Evolutionary conservation across 192 early-diverging fungal species (phyloP), one percentile per base, ranked within the genome.

Genomic region (Backusella australiensis): DNA sequence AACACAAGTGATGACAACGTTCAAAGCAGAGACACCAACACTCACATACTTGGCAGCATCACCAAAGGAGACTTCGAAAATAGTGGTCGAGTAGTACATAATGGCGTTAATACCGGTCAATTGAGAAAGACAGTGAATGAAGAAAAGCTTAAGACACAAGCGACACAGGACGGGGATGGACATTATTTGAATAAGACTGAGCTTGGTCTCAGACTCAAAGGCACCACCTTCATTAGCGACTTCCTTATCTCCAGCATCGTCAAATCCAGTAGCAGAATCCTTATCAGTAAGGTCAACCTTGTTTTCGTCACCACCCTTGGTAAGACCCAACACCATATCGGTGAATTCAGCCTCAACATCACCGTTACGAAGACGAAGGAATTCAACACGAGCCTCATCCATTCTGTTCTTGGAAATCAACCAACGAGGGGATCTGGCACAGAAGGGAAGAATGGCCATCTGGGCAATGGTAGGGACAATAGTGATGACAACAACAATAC

Each of bases 361-460:
- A 52, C 85, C 85, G 26, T 88, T 85, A 34, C 90, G 85, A 41
- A 94, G 78, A 7, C 84, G 85, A 23, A 83, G 74, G 59, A 94
- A 81, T 41, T 91, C 89, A 59, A 89, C 81, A 29, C 88, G 84
- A 42, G 90, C 87, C 34, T 93, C 92, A 63, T 83, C 80, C 19
- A 88, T 76, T 15, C 89, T 86, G 34, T 87, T 85, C 26, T 86
- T 76, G 39, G 86, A 81, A 38, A 88, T 81, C 70, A 94, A 79
- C 86, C 90, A 94, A 66, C 88, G 87, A 8, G 92, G 93, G 41
- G 86, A 90, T 77, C 91, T 89, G 75, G 91, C 88, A 70, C 88
- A 89, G 38, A 91, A 83, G 8, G 89, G 87, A 9, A 93, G 81
- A 68, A 88, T 49, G 0, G 79, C 74, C 74, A 89, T 84, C 73